Evolutionary conservation across 768 basidiomycete species (phyloP), one percentile per base, ranked within the genome.

Genomic region (Tylopilus sp.): DNA sequence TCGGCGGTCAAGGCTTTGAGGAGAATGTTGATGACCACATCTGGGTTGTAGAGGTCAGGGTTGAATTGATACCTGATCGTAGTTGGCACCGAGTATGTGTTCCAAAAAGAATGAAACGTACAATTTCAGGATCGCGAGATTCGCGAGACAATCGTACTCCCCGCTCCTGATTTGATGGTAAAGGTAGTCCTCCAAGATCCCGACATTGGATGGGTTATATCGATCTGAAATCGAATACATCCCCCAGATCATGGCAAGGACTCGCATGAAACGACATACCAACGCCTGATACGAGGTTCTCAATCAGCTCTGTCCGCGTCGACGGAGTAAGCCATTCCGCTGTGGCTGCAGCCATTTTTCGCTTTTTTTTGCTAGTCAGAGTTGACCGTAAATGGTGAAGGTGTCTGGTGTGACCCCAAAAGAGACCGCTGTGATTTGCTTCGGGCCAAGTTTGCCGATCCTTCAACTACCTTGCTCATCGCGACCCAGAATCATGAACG

Each of bases 161-260:
- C 88, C 85, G 62, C 83, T 87, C 59, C 88, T 80, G 56, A 93
- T 91, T 71, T 99, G 95, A 68, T 91, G 86, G 69, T 91, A 91
- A 53, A 98, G 83, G 73, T 98, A 98, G 67, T 98, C 95, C 72
- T 98, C 95, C 52, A 98, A 84, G 58, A 94, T 89, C 33, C 83
- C 77, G 52, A 95, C 84, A 69, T 98, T 98, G 47, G 86, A 85
- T 39, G 95, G 95, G 73, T 98, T 98, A 72, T 98, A 98, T 52
- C 95, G 87, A 76, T 98, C 95, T 97, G 51, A 44, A 51, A 25
- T 46, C 35, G 48, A 44, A 36, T 10, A 12, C n/a, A 25, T 56
- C 44, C 20, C 17, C 52, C 35, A 26, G 47, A 43, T 30, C 13
- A 6, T n/a, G n/a, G n/a, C 44, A 50, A 44, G 25, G 6, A 39